phyloP scores from a whole-genome alignment of 2,329 filamentous ascomycete species.

The Trichoderma endophyticum region DNA sequence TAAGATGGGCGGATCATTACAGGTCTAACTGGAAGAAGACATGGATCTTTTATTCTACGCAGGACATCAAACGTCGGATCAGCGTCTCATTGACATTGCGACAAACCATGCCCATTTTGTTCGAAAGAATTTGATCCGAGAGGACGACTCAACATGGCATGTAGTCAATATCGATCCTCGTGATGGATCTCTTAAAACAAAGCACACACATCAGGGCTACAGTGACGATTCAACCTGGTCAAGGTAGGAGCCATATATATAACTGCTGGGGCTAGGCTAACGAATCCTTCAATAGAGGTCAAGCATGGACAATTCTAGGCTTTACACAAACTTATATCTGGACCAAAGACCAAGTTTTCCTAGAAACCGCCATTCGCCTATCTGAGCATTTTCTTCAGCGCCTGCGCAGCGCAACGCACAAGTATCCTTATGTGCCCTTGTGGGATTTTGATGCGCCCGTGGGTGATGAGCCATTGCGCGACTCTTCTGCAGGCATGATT shows the following conservation, averaged over 20 bases:
- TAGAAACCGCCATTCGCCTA: conserved; percentile 41
- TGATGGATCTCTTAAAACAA: conserved; percentile 37
- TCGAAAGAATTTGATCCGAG: conserved; percentile 36
- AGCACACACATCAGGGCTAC: conserved; percentile 46
- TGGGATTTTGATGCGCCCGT: conserved; percentile 42
- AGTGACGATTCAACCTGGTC: conserved; percentile 45
- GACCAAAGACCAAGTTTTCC: conserved; percentile 42
- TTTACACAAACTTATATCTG: conserved; percentile 47
- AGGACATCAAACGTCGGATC: conserved; percentile 31
- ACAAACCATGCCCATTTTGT: conserved; percentile 39
- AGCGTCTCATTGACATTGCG: conserved; percentile 34
- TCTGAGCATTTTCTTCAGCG: conserved; percentile 47
- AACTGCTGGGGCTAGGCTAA: neutral
- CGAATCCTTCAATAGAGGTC: conserved; percentile 30
- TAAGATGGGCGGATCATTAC: neutral
- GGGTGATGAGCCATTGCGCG: conserved; percentile 31
- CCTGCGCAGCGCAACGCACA: conserved; percentile 25
- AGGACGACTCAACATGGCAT: conserved; percentile 36
- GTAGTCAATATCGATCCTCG: conserved; percentile 45
- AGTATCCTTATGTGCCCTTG: conserved; percentile 28
- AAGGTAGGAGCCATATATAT: conserved; percentile 22
- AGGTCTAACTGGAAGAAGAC: conserved; percentile 20
- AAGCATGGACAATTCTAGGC: conserved; percentile 48
- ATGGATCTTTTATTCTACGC: conserved; percentile 40
- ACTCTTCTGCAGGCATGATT: conserved; percentile 39